Percentiles rank a stretch among this genome's conserved stretches.
phyloP scores from a whole-genome alignment of 805 yeast species.

The Zygoascus ofunaensis region DNA sequence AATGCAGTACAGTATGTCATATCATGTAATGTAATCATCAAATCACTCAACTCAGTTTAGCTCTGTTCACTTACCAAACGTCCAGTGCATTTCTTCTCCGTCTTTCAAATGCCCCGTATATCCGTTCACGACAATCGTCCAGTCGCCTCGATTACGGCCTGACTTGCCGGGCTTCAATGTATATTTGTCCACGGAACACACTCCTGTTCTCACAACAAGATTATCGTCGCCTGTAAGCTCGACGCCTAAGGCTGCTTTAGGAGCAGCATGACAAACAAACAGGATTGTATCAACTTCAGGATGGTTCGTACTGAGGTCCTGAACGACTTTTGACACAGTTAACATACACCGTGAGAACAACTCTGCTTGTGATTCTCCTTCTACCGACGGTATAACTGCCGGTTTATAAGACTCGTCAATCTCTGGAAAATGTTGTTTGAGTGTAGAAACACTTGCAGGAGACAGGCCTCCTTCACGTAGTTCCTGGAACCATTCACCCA shows the following conservation, averaged over 20 bases:
- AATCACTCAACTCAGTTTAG: no score
- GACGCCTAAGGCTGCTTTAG: conserved; percentile 82
- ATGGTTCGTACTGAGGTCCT: conserved; percentile 43
- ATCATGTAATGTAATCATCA: no score
- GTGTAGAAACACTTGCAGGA: conserved; percentile 54
- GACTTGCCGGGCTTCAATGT: conserved; percentile 15
- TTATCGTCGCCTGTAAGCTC: conserved; percentile 46
- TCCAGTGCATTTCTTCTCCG: conserved; percentile 95
- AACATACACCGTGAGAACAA: conserved; percentile 50
- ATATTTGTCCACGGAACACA: conserved; percentile 74
- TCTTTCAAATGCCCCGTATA: conserved; percentile 54
- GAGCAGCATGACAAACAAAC: conserved; percentile 88
- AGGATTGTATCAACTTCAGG: conserved; percentile 58
- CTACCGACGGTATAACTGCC: conserved; percentile 47
- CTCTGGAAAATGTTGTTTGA: conserved; percentile 46
- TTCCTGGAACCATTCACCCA: conserved; percentile 88
- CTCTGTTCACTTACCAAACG: conserved; percentile 49
- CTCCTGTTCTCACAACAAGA: conserved; percentile 61
- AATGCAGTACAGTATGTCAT: no score
- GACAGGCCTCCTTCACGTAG: conserved; percentile 33
- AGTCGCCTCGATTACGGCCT: conserved; percentile 30
- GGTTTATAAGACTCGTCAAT: conserved; percentile 42
- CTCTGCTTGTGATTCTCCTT: conserved; percentile 71
- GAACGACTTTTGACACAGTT: conserved; percentile 51
- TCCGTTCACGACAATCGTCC: conserved; percentile 67